Evolutionary conservation across 345 rosid species (phyloP).

Genomic region (Boechera stricta): DNA sequence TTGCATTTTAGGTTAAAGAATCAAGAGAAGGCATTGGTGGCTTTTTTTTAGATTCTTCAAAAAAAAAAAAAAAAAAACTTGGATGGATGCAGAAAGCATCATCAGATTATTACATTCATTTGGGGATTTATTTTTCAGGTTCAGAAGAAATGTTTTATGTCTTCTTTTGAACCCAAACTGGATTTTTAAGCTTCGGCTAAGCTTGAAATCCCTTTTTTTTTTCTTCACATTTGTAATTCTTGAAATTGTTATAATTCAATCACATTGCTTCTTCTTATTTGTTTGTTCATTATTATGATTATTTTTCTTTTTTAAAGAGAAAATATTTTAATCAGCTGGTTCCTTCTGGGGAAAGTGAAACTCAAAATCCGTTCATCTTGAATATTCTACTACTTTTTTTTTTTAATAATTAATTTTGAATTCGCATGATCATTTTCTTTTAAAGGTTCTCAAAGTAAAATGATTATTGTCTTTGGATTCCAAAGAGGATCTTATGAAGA

Average conservation of each 20-base stretch:
- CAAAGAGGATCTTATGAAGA: conserved; percentile 47
- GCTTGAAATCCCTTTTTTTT: conserved; percentile 29
- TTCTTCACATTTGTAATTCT: conserved; percentile 39
- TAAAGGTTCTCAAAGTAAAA: conserved; percentile 26
- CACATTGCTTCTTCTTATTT: conserved; percentile 29
- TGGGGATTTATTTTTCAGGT: conserved; percentile 36
- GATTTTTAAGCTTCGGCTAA: conserved; percentile 46
- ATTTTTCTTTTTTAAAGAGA: too few relatives aligned
- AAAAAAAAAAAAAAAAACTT: not conserved
- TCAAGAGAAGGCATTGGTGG: conserved; percentile 39
- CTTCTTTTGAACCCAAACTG: conserved; percentile 43
- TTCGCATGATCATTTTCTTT: conserved; percentile 31
- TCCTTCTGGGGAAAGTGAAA: not conserved
- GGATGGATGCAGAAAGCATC: conserved; percentile 46
- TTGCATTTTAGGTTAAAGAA: conserved; percentile 42
- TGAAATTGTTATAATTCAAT: conserved; percentile 30
- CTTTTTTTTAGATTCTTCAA: conserved; percentile 33
- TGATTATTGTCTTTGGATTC: conserved; percentile 50
- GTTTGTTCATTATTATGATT: not conserved
- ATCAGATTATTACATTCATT: conserved; percentile 35
- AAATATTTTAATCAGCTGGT: not conserved
- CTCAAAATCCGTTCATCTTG: not conserved
- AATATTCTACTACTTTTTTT: not conserved
- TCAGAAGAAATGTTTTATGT: conserved; percentile 48
- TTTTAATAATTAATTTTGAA: not conserved